Base-by-base conservation (phyloP, 2,329 filamentous ascomycete genomes). In the Alternaria burnsii region DNA sequence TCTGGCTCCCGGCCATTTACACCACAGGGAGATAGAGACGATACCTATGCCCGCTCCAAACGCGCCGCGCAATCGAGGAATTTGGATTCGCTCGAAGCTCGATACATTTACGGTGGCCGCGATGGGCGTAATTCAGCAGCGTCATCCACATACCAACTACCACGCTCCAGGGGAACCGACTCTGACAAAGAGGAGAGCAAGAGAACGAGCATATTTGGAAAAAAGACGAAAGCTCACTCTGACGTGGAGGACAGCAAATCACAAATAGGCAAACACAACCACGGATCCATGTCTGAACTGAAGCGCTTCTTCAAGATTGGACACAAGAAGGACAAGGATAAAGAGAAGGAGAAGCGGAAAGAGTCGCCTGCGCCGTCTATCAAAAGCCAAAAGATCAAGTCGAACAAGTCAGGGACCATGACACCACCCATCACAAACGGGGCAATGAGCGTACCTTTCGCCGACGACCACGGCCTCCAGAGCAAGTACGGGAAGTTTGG, bases 401-500 rank as follows among this genome's bases (percentile, higher is more conserved):
- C 87, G 16, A 76, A 70, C 52, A 78, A 74, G 41, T 61, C 69
- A 1, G 79, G 79, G 40, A 72, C 74, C 14, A 76, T 74, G 66
- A 80, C 79, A 20, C 79, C 79, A 16, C 76, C 79, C 14, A 56
- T 75, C 16, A 71, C 71, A 1, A 71, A 70, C 14, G 74, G 70
- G 34, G 68, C 71, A 7, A 67, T 74, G 47, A 75, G 69, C 63
- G 87, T 97, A 54, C 95, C 95, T 0, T 99, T 99, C 76, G 92
- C 91, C 22, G 94, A 98, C 71, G 94, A 98, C 69, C 94, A 98
- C 75, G 93, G 93, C 4, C 82, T 98, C 20, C 86, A 91, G 48
- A 93, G 91, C 58, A 97, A 94, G 74, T 99, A 98, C 76, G 95
- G 95, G 46, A 98, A 97, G 76, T 90, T 99, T 66, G 95, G 94